phyloP scores from a whole-genome alignment of 148 eudicot species.

The Fagopyrum homotropicum region DNA sequence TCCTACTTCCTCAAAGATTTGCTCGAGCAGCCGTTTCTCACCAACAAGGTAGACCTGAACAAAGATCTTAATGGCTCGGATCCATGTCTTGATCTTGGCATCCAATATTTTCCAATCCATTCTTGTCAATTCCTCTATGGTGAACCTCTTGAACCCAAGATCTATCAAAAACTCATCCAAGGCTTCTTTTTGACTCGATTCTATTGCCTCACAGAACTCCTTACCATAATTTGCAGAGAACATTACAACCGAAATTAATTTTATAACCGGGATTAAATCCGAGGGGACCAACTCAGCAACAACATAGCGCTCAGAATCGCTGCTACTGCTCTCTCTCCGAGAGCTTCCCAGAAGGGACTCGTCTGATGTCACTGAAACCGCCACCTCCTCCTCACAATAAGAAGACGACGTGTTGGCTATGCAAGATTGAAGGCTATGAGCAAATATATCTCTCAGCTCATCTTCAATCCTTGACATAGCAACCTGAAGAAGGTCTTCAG shows the following conservation, averaged over 20 bases:
- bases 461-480: conserved; percentile 75
- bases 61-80: conserved; percentile 60
- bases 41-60: conserved; percentile 68
- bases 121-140: conserved; percentile 73
- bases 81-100: conserved; percentile 73
- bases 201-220: conserved; percentile 67
- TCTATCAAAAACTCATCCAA: conserved; percentile 54
- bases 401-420: conserved; percentile 65
- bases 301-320: conserved; percentile 22
- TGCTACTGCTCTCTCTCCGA: conserved; percentile 40
- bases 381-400: conserved; percentile 52
- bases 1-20: conserved; percentile 58
- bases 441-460: conserved; percentile 62
- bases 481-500: conserved; percentile 64
- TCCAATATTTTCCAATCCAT: conserved; percentile 74
- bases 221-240: conserved; percentile 47
- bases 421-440: conserved; percentile 62
- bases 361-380: conserved; percentile 25
- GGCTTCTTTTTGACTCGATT: conserved; percentile 57
- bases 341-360: conserved; percentile 18
- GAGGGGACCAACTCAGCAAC: conserved; percentile 53
- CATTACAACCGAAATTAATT: conserved; percentile 63
- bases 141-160: conserved; percentile 63
- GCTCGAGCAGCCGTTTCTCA: conserved; percentile 65
- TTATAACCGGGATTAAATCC: conserved; percentile 55